Percentiles rank a stretch among this genome's conserved stretches.
Conservation (phyloP, 441 rosid species). For the Euphorbia schlechtendalii region DNA sequence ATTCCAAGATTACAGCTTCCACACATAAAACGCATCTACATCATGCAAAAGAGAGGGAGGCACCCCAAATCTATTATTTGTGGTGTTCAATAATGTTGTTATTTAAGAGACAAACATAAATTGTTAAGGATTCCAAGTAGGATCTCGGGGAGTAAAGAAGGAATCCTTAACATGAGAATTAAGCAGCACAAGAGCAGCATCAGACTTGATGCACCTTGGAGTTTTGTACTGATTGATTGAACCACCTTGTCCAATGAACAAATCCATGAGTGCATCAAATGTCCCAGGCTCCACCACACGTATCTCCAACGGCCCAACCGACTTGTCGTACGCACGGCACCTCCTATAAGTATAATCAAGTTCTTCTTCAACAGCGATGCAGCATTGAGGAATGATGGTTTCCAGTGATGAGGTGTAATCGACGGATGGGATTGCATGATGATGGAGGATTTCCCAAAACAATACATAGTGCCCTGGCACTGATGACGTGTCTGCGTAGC, state of each 20-base stretch:
- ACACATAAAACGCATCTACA: background rate
- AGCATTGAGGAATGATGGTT: slow-evolving; percentile 46
- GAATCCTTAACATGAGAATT: slow-evolving; percentile 56
- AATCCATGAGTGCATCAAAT: slow-evolving; percentile 72
- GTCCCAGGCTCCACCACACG: slow-evolving; percentile 62
- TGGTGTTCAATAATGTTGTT: background rate
- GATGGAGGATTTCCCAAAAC: slow-evolving; percentile 67
- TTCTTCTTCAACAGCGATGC: slow-evolving; percentile 67
- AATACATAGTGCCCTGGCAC: slow-evolving; percentile 86
- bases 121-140: slow-evolving; percentile 54
- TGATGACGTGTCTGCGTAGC: slow-evolving; percentile 69
- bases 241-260: slow-evolving; percentile 68
- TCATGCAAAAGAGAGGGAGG: too few species aligned
- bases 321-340: slow-evolving; percentile 64
- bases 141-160: slow-evolving; percentile 75
- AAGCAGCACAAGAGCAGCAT: slow-evolving; percentile 50
- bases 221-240: slow-evolving; percentile 88
- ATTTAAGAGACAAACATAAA: background rate
- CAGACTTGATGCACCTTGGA: slow-evolving; percentile 70
- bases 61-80: too few species aligned
- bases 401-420: slow-evolving; percentile 23
- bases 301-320: slow-evolving; percentile 74
- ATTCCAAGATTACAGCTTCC: slow-evolving; percentile 4
- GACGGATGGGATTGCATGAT: slow-evolving; percentile 9
- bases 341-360: slow-evolving; percentile 73